Conservation (phyloP, 495 filamentous ascomycete species). For the Trichoderma asperelloides region DNA sequence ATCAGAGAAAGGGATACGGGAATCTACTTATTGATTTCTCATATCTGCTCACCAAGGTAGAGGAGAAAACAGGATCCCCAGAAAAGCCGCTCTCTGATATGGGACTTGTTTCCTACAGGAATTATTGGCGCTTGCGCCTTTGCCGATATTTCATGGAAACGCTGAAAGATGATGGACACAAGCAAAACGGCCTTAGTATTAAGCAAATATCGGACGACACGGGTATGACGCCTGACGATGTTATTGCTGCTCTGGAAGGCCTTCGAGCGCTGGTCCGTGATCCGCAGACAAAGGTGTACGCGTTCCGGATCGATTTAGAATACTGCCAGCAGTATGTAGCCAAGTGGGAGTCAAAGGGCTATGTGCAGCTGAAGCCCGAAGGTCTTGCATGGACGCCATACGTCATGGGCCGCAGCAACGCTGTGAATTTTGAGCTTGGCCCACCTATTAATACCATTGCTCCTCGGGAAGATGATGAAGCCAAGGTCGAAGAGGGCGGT, state of each 20-base stretch:
- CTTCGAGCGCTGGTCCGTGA: slow-evolving; percentile 82
- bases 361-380: slow-evolving; percentile 73
- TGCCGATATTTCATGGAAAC: slow-evolving; percentile 61
- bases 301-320: slow-evolving; percentile 70
- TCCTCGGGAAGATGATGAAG: slow-evolving; percentile 64
- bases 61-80: slow-evolving; percentile 89
- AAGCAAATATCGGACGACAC: slow-evolving; percentile 79
- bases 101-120: slow-evolving; percentile 92
- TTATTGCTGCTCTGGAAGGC: slow-evolving; percentile 84
- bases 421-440: slow-evolving; percentile 75
- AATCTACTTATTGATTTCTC: slow-evolving; percentile 97
- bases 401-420: slow-evolving; percentile 81
- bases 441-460: slow-evolving; percentile 81
- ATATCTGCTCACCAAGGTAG: slow-evolving; percentile 86
- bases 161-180: slow-evolving; percentile 29
- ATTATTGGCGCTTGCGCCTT: slow-evolving; percentile 87
- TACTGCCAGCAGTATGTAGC: slow-evolving; percentile 79
- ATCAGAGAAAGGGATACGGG: slow-evolving; percentile 94
- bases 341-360: slow-evolving; percentile 77
- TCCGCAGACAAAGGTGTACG: slow-evolving; percentile 79
- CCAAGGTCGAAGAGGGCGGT: slow-evolving; percentile 27
- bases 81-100: slow-evolving; percentile 98
- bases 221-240: slow-evolving; percentile 92
- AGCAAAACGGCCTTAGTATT: slow-evolving; percentile 62
- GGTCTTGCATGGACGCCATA: slow-evolving; percentile 94